Evolutionary conservation across 805 yeast genomes (phyloP).

Genomic region (Millerozyma miso): DNA sequence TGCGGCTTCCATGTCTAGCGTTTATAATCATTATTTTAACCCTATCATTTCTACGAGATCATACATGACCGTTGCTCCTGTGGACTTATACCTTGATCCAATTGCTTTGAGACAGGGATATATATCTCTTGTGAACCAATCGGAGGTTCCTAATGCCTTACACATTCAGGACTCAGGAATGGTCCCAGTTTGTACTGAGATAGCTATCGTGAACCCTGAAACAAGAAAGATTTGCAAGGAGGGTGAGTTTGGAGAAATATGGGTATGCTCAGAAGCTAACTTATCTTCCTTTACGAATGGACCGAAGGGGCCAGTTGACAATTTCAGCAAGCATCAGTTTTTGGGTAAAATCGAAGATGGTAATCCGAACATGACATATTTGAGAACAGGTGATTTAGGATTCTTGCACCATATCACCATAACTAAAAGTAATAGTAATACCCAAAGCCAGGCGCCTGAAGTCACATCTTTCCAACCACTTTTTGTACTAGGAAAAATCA

Average conservation of each 20-base stretch:
- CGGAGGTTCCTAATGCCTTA: conserved; percentile 62
- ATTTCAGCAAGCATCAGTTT: conserved; percentile 49
- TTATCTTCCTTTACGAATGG: conserved; percentile 57
- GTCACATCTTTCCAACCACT: conserved; percentile 61
- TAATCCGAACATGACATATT: conserved; percentile 54
- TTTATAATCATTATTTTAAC: conserved; percentile 74
- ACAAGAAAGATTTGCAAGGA: conserved; percentile 71
- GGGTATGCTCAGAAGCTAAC: conserved; percentile 91
- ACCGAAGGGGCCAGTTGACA: conserved; percentile 47
- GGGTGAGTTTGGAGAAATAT: conserved; percentile 95
- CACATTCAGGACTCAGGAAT: conserved; percentile 91
- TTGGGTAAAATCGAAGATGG: conserved; percentile 62
- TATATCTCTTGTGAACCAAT: conserved; percentile 72
- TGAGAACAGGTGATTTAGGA: conserved; percentile 93
- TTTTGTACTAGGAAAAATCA: conserved; percentile 78
- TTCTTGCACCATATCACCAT: conserved; percentile 71
- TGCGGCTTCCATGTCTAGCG: conserved; percentile 66
- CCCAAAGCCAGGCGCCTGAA: conserved; percentile 10
- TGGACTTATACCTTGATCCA: conserved; percentile 83
- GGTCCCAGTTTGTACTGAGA: conserved; percentile 91
- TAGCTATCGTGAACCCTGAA: conserved; percentile 94
- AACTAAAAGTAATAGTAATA: conserved; percentile 28
- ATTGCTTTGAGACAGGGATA: conserved; percentile 87
- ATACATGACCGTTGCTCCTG: conserved; percentile 83
- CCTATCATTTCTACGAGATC: conserved; percentile 84